Base-by-base conservation (phyloP, 208 protist genomes). In the Chromosphaera perkinsii region DNA sequence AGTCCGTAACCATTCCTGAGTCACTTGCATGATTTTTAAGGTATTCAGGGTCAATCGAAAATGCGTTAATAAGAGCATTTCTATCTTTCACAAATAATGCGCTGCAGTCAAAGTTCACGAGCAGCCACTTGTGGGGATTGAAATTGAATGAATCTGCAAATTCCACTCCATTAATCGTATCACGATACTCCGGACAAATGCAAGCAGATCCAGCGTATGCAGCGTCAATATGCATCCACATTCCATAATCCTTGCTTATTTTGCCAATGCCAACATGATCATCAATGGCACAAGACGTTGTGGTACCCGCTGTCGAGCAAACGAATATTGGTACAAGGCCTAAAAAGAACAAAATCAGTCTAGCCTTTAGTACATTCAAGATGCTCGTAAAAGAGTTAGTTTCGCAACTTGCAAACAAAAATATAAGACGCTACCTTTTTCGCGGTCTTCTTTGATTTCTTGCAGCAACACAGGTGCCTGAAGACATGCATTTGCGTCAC, bases 41-140 rank as follows among this genome's bases (percentile, higher is more conserved):
- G 29, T 45, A 86, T 22, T 81, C 72, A 0, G 71, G 75, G 9
- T 67, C 78, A 14, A 74, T 62, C 49, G 78, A 80, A 20, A 86
- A 76, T 17, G 70, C 78, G 4, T 65, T 37, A 4, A 88, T 60
- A 37, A 86, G 60, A 72, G 71, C 51, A 48, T 66, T 47, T 14
- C 72, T 63, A 26, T 85, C 26, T 54, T 49, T 56, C 17, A 66
- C 43, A 43, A 75, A 87, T 27, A 85, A 70, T 47, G 81, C 75
- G 33, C 66, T 60, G 42, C 69, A 65, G 71, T 77, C 77, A 39
- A 64, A 81, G 65, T 80, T 78, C 26, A 79, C 31, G 52, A 51
- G 69, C 43, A 83, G 63, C 80, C 83, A 84, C 72, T 87, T 85
- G 35, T 73, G 77, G 12, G 68, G 76, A 74, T 87, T 87, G 66